Evolutionary conservation across 805 yeast genomes (phyloP).

Genomic region (Ascoidea rubescens): DNA sequence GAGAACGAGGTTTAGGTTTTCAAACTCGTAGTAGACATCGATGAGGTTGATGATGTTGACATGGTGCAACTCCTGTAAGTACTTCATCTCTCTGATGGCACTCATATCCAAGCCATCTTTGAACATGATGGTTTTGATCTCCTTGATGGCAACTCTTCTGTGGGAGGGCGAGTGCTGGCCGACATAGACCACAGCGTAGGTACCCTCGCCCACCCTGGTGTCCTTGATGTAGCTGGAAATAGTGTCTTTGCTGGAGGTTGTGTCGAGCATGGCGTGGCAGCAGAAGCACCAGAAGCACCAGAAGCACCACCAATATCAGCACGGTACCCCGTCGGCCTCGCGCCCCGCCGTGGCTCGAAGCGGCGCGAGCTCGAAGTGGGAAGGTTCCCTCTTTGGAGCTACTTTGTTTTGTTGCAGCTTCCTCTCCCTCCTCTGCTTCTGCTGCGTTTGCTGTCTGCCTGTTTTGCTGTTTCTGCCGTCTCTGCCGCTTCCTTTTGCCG

Average conservation of each 20-base stretch:
- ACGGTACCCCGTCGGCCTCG: neutral
- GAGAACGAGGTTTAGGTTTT: constrained; percentile 55
- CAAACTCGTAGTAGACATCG: constrained; percentile 67
- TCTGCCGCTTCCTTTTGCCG: no score
- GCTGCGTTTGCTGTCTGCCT: no score
- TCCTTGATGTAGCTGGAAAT: constrained; percentile 29
- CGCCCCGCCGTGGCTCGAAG: neutral
- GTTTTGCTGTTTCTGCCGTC: no score
- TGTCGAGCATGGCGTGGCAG: neutral
- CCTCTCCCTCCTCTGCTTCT: no score
- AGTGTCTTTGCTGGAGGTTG: neutral
- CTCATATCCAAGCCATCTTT: constrained; percentile 97
- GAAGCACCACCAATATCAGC: neutral
- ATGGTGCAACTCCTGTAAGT: constrained; percentile 68
- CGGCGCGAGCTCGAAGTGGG: neutral
- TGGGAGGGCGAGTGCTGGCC: constrained; percentile 49
- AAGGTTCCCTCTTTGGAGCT: neutral
- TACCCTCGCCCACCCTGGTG: constrained; percentile 95
- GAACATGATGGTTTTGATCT: constrained; percentile 86
- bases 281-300: neutral
- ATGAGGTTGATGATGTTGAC: constrained; percentile 74
- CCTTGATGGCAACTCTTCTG: constrained; percentile 78
- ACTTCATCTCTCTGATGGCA: constrained; percentile 87
- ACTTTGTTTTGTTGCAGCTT: neutral
- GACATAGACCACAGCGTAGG: constrained; percentile 90